Conservation (phyloP, 805 yeast species). For the Yamadazyma insecticola region DNA sequence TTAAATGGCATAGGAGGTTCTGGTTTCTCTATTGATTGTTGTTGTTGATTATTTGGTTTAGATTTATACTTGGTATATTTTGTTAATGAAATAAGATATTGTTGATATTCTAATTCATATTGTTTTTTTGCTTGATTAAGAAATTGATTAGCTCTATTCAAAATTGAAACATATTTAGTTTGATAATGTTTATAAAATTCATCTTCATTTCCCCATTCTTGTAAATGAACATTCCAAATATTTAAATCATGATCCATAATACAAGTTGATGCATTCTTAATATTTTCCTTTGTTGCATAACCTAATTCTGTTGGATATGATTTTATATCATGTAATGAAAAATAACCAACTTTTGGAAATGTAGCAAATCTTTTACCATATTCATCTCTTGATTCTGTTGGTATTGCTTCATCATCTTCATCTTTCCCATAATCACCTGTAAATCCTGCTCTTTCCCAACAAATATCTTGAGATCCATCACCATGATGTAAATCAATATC, state of each 20-base stretch:
- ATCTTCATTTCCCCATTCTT: conserved; percentile 56
- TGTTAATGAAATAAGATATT: conserved; percentile 15
- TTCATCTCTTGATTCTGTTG: conserved; percentile 38
- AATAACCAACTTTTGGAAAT: conserved; percentile 70
- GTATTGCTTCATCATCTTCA: conserved; percentile 36
- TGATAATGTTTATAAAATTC: conserved; percentile 64
- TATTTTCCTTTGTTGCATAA: conserved; percentile 64
- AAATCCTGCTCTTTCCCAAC: conserved; percentile 74
- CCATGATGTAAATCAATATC: conserved; percentile 89
- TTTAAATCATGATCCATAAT: conserved; percentile 71
- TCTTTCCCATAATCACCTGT: conserved; percentile 43
- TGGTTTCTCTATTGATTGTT: conserved; percentile 29
- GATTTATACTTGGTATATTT: conserved; percentile 18
- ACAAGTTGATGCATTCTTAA: conserved; percentile 76
- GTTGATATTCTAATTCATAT: conserved; percentile 32
- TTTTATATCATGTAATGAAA: conserved; percentile 79
- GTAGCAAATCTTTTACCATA: conserved; percentile 42
- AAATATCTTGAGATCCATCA: conserved; percentile 83
- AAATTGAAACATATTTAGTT: conserved; percentile 54
- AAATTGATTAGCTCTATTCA: conserved; percentile 65
- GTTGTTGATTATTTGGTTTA: conserved; percentile 15
- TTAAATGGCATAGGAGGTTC: conserved; percentile 34
- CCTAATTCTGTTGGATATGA: conserved; percentile 83
- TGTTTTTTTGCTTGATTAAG: conserved; percentile 45
- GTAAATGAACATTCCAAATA: conserved; percentile 81